Percentiles rank a stretch among this genome's conserved stretches.
Conservation (phyloP, 345 rosid genomes). For the Cardamine resedifolia region DNA sequence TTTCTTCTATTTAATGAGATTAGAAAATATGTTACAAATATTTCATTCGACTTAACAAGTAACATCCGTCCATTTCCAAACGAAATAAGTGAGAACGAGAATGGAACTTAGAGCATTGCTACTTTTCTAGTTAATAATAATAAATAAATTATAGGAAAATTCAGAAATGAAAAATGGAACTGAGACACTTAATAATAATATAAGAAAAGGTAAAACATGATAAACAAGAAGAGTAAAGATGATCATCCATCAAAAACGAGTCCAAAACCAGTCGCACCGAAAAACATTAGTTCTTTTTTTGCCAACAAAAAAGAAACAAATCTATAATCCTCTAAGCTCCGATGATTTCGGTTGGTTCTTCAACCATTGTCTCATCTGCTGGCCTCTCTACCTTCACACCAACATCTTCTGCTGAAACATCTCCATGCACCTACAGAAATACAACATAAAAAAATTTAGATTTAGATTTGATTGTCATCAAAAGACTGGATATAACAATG, state of each 20-base stretch:
- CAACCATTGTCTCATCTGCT: slow-evolving; percentile 28
- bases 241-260: slow-evolving; percentile 28
- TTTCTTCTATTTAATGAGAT: background rate
- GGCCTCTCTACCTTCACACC: slow-evolving; percentile 43
- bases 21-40: background rate
- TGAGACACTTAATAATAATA: background rate
- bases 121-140: background rate
- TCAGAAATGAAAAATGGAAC: background rate
- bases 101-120: background rate
- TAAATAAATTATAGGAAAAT: background rate
- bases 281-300: slow-evolving; percentile 12
- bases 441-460: background rate
- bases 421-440: slow-evolving; percentile 35
- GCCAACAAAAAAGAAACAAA: background rate
- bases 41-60: no score
- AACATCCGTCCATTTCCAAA: background rate
- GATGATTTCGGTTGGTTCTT: slow-evolving; percentile 32
- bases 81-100: no score
- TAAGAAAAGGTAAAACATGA: background rate
- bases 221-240: background rate
- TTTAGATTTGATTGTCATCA: background rate
- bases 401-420: slow-evolving; percentile 36
- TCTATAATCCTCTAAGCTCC: slow-evolving; percentile 37
- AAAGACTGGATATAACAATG: background rate
- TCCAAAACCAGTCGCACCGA: slow-evolving; percentile 7